These are phyloP conservation scores for Fusarium sacchari DNA, from an alignment of 2,329 filamentous ascomycete genomes.

Conservation along the genomic window DNA sequence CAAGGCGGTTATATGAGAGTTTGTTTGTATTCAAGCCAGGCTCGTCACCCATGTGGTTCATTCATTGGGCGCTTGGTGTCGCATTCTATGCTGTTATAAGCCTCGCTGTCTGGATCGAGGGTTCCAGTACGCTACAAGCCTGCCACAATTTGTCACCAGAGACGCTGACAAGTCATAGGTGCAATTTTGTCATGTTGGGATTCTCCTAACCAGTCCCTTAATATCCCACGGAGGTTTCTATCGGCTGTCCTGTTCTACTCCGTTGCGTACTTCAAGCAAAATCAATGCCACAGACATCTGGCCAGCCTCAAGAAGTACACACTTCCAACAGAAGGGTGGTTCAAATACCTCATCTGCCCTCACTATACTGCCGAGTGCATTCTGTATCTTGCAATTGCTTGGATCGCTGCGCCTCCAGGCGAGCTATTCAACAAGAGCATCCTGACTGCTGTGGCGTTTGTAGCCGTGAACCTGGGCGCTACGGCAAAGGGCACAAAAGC, in stretches of 20 bases:
- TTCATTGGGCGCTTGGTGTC: slow-evolving; percentile 83
- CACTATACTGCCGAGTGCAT: slow-evolving; percentile 92
- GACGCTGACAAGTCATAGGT: slow-evolving; percentile 39
- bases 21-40: slow-evolving; percentile 68
- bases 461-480: slow-evolving; percentile 80
- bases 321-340: slow-evolving; percentile 78
- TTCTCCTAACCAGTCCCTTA: slow-evolving; percentile 18
- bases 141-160: not conserved
- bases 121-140: slow-evolving; percentile 64
- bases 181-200: slow-evolving; percentile 50
- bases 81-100: slow-evolving; percentile 79
- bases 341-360: slow-evolving; percentile 79
- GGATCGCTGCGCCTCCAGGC: slow-evolving; percentile 76
- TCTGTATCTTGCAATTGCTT: slow-evolving; percentile 81
- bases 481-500: slow-evolving; percentile 80
- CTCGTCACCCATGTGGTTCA: slow-evolving; percentile 82
- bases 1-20: slow-evolving; percentile 81
- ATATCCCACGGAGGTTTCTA: slow-evolving; percentile 41
- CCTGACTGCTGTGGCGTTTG: slow-evolving; percentile 75
- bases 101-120: slow-evolving; percentile 86
- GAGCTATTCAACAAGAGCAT: slow-evolving; percentile 77
- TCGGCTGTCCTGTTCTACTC: slow-evolving; percentile 72
- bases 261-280: slow-evolving; percentile 76
- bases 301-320: slow-evolving; percentile 82
- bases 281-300: slow-evolving; percentile 77